Conservation (phyloP, 495 filamentous ascomycete genomes). For the Halenospora varia region DNA sequence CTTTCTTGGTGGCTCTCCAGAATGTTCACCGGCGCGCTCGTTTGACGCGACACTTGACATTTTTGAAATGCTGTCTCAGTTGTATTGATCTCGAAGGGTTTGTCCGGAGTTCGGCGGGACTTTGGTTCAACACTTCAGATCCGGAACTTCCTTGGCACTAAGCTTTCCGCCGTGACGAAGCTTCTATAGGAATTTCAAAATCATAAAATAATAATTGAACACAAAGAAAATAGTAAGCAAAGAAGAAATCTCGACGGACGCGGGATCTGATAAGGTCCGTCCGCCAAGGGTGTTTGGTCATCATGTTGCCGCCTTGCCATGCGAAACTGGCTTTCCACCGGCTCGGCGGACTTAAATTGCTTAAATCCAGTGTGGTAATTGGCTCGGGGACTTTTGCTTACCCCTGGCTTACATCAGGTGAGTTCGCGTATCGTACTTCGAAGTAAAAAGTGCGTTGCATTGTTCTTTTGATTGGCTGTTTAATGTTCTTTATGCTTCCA, state of each 20-base stretch:
- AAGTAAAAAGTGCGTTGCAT: too few species aligned
- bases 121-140: too few species aligned
- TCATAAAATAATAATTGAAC: too few species aligned
- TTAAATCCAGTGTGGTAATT: too few species aligned
- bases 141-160: too few species aligned
- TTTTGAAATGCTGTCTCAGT: neutral
- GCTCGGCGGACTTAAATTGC: too few species aligned
- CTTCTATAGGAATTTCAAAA: too few species aligned
- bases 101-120: too few species aligned
- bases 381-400: neutral
- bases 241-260: neutral
- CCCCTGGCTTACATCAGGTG: neutral
- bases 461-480: too few species aligned
- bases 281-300: neutral
- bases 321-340: too few species aligned
- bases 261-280: neutral
- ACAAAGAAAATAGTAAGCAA: neutral
- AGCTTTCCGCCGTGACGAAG: too few species aligned
- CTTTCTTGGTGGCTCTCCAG: constrained; percentile 29
- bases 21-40: neutral
- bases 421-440: neutral
- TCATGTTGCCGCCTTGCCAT: neutral
- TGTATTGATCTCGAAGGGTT: neutral
- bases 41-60: neutral
- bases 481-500: too few species aligned